Conservation (phyloP, 2,329 filamentous ascomycete species). For the Diaporthe velutina region DNA sequence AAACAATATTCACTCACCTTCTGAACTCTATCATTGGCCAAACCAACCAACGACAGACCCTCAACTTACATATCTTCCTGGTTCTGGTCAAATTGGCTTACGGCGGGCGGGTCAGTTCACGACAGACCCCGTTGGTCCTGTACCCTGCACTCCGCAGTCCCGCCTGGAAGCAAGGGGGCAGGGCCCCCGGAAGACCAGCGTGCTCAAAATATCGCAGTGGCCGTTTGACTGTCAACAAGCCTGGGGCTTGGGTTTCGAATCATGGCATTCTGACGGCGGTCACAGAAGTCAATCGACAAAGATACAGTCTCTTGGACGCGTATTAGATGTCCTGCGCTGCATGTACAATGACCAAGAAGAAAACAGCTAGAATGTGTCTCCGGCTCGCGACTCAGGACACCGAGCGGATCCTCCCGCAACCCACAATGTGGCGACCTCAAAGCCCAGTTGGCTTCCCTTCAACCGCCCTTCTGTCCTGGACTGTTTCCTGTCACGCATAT, state of each 20-base stretch:
- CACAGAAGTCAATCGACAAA: neutral
- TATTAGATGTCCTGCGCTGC: neutral
- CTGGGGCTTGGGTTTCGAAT: neutral
- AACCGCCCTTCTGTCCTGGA: neutral
- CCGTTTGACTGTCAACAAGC: neutral
- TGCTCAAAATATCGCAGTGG: neutral
- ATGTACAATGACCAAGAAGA: neutral
- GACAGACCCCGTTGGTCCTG: neutral
- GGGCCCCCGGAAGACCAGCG: neutral
- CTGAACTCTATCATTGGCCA: neutral
- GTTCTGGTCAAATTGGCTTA: neutral
- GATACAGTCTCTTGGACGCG: neutral
- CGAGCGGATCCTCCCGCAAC: conserved; percentile 27
- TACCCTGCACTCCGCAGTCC: conserved; percentile 1
- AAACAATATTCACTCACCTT: neutral
- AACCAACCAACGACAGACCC: neutral
- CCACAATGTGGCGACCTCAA: conserved; percentile 23
- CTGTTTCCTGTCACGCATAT: neutral
- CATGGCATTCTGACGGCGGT: neutral
- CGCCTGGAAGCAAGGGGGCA: conserved; percentile 9
- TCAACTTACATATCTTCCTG: neutral
- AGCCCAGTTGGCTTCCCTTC: neutral
- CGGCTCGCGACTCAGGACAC: conserved; percentile 16
- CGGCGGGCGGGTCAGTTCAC: conserved; percentile 1
- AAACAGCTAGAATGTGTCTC: neutral